Evolutionary conservation across 352 stramenopile genomes (phyloP), one percentile per base, ranked within the genome.

Genomic region (Phytopythium oedochilum): DNA sequence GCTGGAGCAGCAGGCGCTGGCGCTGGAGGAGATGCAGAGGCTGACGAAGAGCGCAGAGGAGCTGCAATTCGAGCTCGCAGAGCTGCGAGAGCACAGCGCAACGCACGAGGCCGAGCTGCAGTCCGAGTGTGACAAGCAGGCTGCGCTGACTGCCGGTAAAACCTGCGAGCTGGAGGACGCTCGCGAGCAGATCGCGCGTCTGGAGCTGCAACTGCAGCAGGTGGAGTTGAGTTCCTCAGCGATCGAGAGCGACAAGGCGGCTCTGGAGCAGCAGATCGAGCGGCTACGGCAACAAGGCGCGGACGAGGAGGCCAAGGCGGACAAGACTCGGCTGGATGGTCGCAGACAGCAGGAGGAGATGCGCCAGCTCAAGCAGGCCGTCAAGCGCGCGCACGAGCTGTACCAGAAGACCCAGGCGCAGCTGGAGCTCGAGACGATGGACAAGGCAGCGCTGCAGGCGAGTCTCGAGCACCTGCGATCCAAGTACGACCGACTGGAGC

Each of bases 331-430:
- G 25, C 56, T 63, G 2, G 63, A 63, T 2, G 63, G 70, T 9
- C 65, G 68, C 22, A 71, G 62, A 23, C 74, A 84, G 38, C 68
- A 80, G 31, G 73, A 83, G n/a, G 78, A 89, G n/a, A 46, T 84
- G n/a, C 63, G 66, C 4, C 68, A 79, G 22, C 60, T 91, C 1
- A 78, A 73, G 29, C 78, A 87, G 46, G 66, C 74, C 0, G 68
- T 78, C 2, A 78, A 76, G 44, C 69, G 69, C n/a, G 78, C 75
- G 10, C 78, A 91, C 38, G 75, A 86, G 7, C 52, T 83, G 32
- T 81, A 85, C 36, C 71, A 88, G 56, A 70, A 79, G 20, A 60
- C 74, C 28, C 73, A 61, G n/a, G 68, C 60, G 64, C 75, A 83
- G 52, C 60, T 88, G 32, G 78, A 88, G 53, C 69, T 72, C 25